A percentile compares a stretch with the other conserved stretches of the same genome.
phyloP scores from a whole-genome alignment of 768 basidiomycete species.

The Mycena filopes region DNA sequence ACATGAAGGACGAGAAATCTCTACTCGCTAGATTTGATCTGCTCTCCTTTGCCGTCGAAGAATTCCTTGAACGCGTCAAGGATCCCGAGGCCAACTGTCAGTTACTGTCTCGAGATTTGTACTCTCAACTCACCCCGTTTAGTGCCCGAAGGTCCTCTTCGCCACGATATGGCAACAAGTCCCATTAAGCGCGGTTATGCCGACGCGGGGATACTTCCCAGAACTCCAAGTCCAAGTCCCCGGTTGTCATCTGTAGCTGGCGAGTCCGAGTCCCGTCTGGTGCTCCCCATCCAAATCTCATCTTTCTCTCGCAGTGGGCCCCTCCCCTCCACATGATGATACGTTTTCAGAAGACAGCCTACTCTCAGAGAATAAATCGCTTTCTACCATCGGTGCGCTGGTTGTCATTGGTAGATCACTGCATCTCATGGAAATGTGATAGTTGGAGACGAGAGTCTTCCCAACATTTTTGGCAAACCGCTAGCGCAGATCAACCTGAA shows the following conservation, averaged over 20 bases:
- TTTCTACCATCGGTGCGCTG: constrained; percentile 11
- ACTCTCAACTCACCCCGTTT: background rate
- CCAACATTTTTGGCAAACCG: too few species aligned
- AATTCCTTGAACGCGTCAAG: constrained; percentile 35
- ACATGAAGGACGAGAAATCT: constrained; percentile 28
- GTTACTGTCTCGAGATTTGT: background rate
- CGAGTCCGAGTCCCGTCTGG: background rate
- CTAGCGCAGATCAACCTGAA: too few species aligned
- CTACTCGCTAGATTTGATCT: constrained; percentile 33
- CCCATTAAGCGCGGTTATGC: constrained; percentile 6
- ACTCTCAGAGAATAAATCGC: background rate
- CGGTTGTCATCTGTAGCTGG: constrained; percentile 5
- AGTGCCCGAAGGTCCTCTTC: constrained; percentile 20
- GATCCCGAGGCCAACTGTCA: constrained; percentile 36
- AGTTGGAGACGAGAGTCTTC: constrained; percentile 14
- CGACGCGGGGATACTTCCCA: constrained; percentile 9
- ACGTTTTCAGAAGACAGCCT: background rate
- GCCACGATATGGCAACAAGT: constrained; percentile 27
- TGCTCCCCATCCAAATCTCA: background rate
- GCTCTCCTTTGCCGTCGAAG: constrained; percentile 37
- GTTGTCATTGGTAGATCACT: background rate
- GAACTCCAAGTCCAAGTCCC: constrained; percentile 14
- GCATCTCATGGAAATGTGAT: background rate
- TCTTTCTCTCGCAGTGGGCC: constrained; percentile 4
- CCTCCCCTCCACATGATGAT: background rate